Conservation (phyloP, 176 grass and related monocot species). For the Avena insularis region DNA sequence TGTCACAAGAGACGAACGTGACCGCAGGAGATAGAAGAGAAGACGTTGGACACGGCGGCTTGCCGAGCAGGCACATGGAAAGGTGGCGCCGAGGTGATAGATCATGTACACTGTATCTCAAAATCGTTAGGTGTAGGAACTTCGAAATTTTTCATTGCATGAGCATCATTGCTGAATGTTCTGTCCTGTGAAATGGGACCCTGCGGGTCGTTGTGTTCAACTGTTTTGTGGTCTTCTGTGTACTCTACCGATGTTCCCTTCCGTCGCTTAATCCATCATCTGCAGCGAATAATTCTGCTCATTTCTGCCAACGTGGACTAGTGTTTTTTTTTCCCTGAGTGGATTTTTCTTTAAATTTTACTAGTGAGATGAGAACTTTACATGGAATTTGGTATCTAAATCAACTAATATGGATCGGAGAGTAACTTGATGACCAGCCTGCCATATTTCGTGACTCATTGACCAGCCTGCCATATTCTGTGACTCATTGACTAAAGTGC, state of each 20-base stretch:
- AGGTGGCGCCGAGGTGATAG: neutral
- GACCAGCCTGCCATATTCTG: too few species aligned
- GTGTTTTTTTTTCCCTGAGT: neutral
- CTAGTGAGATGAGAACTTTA: neutral
- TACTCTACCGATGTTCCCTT: too few species aligned
- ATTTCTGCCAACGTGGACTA: neutral
- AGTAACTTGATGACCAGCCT: too few species aligned
- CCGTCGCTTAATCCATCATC: neutral
- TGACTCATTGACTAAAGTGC: too few species aligned
- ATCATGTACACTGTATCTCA: neutral
- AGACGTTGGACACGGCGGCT: neutral
- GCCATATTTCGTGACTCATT: too few species aligned
- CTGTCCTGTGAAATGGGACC: neutral
- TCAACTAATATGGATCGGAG: too few species aligned
- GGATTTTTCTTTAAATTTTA: neutral
- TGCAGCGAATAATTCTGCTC: neutral
- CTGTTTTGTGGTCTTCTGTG: neutral
- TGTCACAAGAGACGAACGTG: constrained; percentile 35
- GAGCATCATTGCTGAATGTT: neutral
- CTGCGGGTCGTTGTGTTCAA: neutral
- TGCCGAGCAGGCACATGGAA: neutral
- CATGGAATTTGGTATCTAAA: too few species aligned
- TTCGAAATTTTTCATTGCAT: neutral
- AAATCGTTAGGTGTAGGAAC: too few species aligned
- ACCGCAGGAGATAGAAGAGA: neutral